phyloP scores from a whole-genome alignment of 75 land plant species.

The Pinus taeda region DNA sequence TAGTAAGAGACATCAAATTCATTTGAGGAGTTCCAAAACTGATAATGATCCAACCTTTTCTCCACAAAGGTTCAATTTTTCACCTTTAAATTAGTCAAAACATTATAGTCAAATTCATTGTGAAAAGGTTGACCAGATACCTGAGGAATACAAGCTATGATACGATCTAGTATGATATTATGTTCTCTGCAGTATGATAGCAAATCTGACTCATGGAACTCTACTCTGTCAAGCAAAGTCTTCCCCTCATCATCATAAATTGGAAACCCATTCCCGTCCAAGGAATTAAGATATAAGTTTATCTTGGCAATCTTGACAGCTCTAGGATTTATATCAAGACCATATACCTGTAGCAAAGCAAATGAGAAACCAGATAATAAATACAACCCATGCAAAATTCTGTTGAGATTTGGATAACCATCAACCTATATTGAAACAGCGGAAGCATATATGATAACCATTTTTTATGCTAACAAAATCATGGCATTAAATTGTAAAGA shows the following conservation, averaged over 20 bases:
- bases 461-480: too few relatives aligned
- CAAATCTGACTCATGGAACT: constrained; percentile 95
- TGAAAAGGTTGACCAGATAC: constrained; percentile 21
- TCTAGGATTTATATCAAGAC: constrained; percentile 97
- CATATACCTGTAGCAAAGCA: constrained; percentile 66
- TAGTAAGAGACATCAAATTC: background rate
- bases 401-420: too few relatives aligned
- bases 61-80: background rate
- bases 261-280: constrained; percentile 78
- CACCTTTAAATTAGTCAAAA: background rate
- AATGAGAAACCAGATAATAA: background rate
- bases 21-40: background rate
- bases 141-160: constrained; percentile 99
- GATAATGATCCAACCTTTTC: background rate
- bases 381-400: too few relatives aligned
- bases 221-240: constrained; percentile 88
- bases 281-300: constrained; percentile 86
- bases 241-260: constrained; percentile 82
- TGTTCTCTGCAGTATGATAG: constrained; percentile 79
- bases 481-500: too few relatives aligned
- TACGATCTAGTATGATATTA: constrained; percentile 83
- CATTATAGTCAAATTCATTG: background rate
- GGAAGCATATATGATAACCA: background rate
- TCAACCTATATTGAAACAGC: background rate
- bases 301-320: constrained; percentile 95